Conservation (phyloP, 305 asterid genomes). For the Petunia hybrid region DNA sequence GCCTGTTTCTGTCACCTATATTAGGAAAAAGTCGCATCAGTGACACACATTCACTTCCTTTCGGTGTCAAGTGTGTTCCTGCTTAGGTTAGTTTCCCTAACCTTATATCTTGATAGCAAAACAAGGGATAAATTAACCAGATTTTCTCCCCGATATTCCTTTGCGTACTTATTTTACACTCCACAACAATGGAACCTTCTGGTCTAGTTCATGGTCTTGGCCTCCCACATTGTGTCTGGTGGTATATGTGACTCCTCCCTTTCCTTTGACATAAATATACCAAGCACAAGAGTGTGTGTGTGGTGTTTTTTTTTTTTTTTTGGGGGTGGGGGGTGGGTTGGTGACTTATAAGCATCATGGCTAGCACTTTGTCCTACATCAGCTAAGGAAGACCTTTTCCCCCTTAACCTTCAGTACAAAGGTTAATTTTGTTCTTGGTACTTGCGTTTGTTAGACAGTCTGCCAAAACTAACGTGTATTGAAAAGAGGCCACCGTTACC, state of each 20-base stretch:
- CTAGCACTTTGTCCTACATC: slow-evolving; percentile 12
- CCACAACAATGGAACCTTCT: slow-evolving; percentile 10
- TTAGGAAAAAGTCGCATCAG: neutral
- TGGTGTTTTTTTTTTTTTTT: neutral
- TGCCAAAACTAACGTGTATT: too few species aligned
- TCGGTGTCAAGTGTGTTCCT: neutral
- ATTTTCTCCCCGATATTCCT: neutral
- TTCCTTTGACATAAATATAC: neutral
- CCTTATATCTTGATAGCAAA: neutral
- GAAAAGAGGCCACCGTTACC: neutral
- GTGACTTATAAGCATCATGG: neutral
- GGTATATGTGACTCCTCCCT: neutral
- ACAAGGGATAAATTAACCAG: neutral
- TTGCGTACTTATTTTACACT: neutral
- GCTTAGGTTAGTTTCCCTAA: neutral
- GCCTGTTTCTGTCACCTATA: neutral
- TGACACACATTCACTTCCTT: neutral
- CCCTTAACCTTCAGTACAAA: neutral
- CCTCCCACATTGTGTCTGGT: neutral
- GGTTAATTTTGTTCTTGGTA: neutral
- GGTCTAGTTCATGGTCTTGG: slow-evolving; percentile 24
- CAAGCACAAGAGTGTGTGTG: neutral
- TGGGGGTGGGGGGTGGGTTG: neutral
- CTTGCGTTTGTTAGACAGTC: neutral
- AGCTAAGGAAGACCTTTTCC: slow-evolving; percentile 19